These are phyloP conservation scores for Eucalyptus decipiens DNA, from an alignment of 345 rosid species.

Conservation along the genomic window DNA sequence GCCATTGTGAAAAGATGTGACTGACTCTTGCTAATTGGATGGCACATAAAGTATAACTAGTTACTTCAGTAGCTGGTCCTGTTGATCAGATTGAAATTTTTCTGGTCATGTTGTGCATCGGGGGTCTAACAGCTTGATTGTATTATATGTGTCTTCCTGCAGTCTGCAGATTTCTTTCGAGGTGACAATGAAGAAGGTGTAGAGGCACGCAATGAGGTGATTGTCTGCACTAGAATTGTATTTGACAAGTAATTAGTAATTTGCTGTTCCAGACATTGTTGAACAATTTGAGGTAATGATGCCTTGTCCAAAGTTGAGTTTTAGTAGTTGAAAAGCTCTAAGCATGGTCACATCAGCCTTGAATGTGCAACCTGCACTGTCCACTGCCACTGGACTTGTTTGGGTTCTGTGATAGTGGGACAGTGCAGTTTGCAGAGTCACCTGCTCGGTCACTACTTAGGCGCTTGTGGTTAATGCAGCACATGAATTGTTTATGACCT, in stretches of 20 bases:
- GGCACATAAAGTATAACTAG: background rate
- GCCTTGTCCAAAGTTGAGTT: background rate
- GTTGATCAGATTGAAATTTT: background rate
- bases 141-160: constrained; percentile 13
- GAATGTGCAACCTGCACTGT: background rate
- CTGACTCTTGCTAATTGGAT: background rate
- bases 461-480: background rate
- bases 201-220: constrained; percentile 98
- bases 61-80: background rate
- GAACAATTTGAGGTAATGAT: background rate
- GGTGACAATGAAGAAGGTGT: constrained; percentile 96
- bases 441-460: background rate
- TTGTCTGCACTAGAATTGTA: background rate
- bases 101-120: background rate
- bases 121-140: background rate
- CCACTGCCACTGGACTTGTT: background rate
- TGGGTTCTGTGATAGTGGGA: background rate
- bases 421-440: background rate
- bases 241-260: background rate
- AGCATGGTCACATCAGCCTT: background rate
- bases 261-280: background rate
- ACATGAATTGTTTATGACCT: background rate
- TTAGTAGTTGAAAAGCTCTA: background rate
- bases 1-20: background rate
- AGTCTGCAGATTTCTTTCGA: constrained; percentile 97